Conservation (phyloP, 2,329 filamentous ascomycete species). For the Pochonia chlamydosporia region DNA sequence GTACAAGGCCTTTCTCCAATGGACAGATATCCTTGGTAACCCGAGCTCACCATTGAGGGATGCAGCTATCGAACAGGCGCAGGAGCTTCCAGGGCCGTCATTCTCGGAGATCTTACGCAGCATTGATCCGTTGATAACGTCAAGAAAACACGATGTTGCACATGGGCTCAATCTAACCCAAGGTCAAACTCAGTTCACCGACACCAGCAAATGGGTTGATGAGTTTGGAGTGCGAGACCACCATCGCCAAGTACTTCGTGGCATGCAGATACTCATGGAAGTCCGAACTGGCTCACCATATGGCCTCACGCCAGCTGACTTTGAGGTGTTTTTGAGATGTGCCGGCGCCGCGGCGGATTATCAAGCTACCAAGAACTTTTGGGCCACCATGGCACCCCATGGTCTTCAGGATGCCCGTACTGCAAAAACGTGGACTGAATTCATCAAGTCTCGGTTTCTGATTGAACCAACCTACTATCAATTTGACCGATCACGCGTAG, state of each 20-base stretch:
- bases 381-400: constrained; percentile 23
- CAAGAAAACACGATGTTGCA: constrained; percentile 40
- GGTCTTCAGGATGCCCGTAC: constrained; percentile 24
- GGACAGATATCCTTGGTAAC: constrained; percentile 19
- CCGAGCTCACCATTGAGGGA: constrained; percentile 12
- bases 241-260: constrained; percentile 30
- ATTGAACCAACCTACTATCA: constrained; percentile 41
- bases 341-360: constrained; percentile 40
- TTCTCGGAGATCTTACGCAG: constrained; percentile 60
- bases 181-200: constrained; percentile 34
- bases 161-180: constrained; percentile 31
- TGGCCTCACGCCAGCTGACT: constrained; percentile 33
- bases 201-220: constrained; percentile 32
- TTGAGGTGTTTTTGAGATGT: constrained; percentile 37
- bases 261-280: constrained; percentile 27
- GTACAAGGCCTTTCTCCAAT: constrained; percentile 19
- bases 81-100: constrained; percentile 42
- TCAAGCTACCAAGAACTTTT: constrained; percentile 27
- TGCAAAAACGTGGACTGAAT: constrained; percentile 35
- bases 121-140: constrained; percentile 51
- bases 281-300: constrained; percentile 23
- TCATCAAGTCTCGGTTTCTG: constrained; percentile 41
- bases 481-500: constrained; percentile 34
- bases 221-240: constrained; percentile 38
- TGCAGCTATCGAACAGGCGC: constrained; percentile 24